Evolutionary conservation across 139 green algal species (phyloP), one percentile per base, ranked within the genome.

Genomic region (Volvox africanus): DNA sequence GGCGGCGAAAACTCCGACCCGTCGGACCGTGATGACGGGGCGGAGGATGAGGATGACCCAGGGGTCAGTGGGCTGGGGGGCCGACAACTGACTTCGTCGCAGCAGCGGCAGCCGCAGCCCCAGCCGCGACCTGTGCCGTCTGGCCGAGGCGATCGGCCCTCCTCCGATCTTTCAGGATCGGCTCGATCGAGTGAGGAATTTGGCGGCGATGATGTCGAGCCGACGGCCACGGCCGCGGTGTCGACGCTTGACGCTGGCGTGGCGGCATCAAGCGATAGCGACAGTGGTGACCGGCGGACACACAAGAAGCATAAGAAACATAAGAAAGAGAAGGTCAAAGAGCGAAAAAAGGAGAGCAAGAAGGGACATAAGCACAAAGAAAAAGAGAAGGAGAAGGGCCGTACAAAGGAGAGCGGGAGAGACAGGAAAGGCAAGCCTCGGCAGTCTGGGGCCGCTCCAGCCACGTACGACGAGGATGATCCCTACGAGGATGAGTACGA

Each of bases 251-350:
- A 69, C 18, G 65, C 21, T 16, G 65, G 65, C 65, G 35, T 28
- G 32, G 36, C 18, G 26, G 68, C 85, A 26, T 75, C 17, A 6
- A 55, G 73, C 32, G 73, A 26, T 73, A 26, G 36, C 19, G 85
- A 21, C 67, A 35, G 36, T 5, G 50, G 50, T 32, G 84, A 89
- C 24, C 68, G 75, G 69, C 69, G 82, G 33, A 26, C 82, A 5
- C 33, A 62, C 26, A 76, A 69, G 77, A 86, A 82, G 37, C 37
- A 84, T 37, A 88, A 88, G 26, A 65, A 88, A 32, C 44, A 79
- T 12, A 88, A 88, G 68, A 78, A 88, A 32, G 61, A 88, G 36
- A 75, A 88, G 67, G 21, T 76, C 28, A 88, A 88, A 68, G 44
- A 91, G 26, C 35, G 78, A 1, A 44, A 69, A 18, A 89, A 82